A percentile compares a stretch with the other conserved stretches of the same genome.
These are phyloP conservation scores for Fragilaria radians DNA, from an alignment of 108 stramenopile genomes.

Conservation along the genomic window DNA sequence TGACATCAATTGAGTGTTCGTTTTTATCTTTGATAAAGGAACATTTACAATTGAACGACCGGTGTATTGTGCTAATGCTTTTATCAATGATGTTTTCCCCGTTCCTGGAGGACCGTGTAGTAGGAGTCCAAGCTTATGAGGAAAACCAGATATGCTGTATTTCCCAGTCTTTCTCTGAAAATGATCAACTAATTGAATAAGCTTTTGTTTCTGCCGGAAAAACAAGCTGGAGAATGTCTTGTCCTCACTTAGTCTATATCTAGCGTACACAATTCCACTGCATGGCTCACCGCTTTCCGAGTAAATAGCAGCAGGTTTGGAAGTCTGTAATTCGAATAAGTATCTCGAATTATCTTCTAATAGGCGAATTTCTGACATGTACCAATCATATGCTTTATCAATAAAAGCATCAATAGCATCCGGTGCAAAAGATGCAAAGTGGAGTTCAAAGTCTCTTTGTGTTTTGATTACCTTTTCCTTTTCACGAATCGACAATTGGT, in stretches of 20 bases:
- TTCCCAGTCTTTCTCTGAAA: constrained; percentile 52
- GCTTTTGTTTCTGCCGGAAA: constrained; percentile 54
- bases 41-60: constrained; percentile 72
- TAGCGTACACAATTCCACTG: constrained; percentile 27
- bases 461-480: not conserved
- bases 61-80: constrained; percentile 64
- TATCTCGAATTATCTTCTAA: constrained; percentile 41
- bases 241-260: constrained; percentile 59
- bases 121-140: constrained; percentile 77
- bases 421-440: constrained; percentile 18
- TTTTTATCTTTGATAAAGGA: constrained; percentile 43
- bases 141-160: constrained; percentile 70
- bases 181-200: constrained; percentile 39
- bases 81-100: constrained; percentile 84
- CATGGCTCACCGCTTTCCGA: constrained; percentile 6
- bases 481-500: constrained; percentile 10
- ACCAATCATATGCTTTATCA: constrained; percentile 41
- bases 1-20: constrained; percentile 70
- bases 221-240: constrained; percentile 77
- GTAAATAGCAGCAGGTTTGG: not conserved
- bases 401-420: constrained; percentile 41
- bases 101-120: constrained; percentile 87
- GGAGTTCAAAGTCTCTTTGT: constrained; percentile 8
- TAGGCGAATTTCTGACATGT: constrained; percentile 24
- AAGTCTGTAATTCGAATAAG: constrained; percentile 35